Evolutionary conservation across 345 rosid species (phyloP).

Genomic region (Populus davidiana): DNA sequence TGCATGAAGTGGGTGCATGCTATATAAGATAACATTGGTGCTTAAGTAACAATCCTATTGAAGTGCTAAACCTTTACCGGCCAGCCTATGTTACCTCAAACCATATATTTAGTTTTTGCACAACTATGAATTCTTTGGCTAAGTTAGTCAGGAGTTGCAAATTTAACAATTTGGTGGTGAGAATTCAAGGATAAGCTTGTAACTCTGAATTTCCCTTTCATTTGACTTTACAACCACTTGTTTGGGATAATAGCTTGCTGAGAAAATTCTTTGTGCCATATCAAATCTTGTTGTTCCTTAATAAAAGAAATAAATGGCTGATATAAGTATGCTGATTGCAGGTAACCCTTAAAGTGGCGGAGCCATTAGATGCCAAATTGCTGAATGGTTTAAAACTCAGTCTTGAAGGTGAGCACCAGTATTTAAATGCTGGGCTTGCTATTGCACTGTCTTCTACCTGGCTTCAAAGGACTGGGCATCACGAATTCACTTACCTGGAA

Average conservation of each 20-base stretch:
- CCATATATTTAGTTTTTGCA: neutral
- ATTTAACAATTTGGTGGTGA: neutral
- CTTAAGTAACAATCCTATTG: neutral
- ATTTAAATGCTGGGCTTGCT: conserved; percentile 86
- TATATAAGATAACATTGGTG: neutral
- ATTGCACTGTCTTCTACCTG: conserved; percentile 67
- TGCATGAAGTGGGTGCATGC: neutral
- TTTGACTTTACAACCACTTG: neutral
- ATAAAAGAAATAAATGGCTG: neutral
- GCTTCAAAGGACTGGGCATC: conserved; percentile 80
- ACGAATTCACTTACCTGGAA: conserved; percentile 39
- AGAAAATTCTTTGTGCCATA: neutral
- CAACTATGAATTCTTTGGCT: neutral
- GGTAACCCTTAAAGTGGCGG: conserved; percentile 70
- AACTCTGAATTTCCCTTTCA: neutral
- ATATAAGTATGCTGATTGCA: conserved; percentile 23
- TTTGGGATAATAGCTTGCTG: neutral
- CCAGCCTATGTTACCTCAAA: neutral
- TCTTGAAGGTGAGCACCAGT: conserved; percentile 95
- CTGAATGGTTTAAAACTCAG: conserved; percentile 71
- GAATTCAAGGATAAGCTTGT: neutral
- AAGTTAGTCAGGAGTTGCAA: neutral
- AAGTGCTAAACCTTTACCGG: neutral
- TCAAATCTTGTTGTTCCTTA: neutral
- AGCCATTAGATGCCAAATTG: conserved; percentile 56